These are phyloP conservation scores for Alisma plantagoaquatica DNA, from an alignment of 106 monocot genomes.

Conservation along the genomic window DNA sequence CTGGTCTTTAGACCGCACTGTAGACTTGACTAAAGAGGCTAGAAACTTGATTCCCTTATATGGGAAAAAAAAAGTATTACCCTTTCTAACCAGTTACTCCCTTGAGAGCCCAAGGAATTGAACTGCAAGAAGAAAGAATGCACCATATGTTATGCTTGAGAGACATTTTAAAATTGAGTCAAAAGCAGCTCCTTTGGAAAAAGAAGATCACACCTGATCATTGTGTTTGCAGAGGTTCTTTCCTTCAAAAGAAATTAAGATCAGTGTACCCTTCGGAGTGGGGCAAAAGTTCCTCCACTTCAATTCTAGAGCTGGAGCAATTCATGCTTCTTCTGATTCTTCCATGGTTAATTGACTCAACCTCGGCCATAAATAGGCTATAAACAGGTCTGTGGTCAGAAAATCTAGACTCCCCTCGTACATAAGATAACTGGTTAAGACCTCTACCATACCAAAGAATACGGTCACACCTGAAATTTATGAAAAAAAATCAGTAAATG, in stretches of 20 bases:
- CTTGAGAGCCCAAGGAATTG: too few species aligned
- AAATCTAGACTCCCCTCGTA: constrained; percentile 67
- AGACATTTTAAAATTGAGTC: too few species aligned
- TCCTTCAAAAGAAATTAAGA: constrained; percentile 34
- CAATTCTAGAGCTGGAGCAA: constrained; percentile 34
- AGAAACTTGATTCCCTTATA: too few species aligned
- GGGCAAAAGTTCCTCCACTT: constrained; percentile 67
- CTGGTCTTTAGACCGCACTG: too few species aligned
- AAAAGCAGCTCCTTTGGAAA: neutral
- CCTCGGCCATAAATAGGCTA: constrained; percentile 56
- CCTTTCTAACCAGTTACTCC: too few species aligned
- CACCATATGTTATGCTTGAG: too few species aligned
- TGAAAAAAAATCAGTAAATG: neutral
- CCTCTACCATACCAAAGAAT: constrained; percentile 79
- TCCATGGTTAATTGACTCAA: constrained; percentile 36
- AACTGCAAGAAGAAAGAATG: too few species aligned
- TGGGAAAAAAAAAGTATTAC: too few species aligned
- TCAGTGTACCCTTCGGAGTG: constrained; percentile 40
- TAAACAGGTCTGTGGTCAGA: constrained; percentile 78
- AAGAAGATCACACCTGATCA: neutral
- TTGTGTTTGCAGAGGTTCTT: too few species aligned
- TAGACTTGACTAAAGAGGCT: too few species aligned
- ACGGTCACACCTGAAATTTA: constrained; percentile 51
- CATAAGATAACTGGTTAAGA: constrained; percentile 58
- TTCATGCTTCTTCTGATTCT: constrained; percentile 22